phyloP scores from a whole-genome alignment of 768 basidiomycete species.

The Leccinum truebloodii region DNA sequence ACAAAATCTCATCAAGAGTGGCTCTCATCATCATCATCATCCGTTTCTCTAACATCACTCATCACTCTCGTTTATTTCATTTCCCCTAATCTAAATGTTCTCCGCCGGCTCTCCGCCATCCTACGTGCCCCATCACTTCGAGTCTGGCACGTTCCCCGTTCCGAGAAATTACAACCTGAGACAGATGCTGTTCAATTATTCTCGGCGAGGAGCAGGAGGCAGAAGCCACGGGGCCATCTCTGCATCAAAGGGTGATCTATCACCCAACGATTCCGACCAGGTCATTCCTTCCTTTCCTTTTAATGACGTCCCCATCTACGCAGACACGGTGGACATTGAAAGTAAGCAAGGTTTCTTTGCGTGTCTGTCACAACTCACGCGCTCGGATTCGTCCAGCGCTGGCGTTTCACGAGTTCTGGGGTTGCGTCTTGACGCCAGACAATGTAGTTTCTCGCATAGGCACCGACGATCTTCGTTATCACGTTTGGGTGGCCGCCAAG shows the following conservation, averaged over 20 bases:
- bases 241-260: background rate
- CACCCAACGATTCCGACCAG: constrained; percentile 12
- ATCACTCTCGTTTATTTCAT: constrained; percentile 1
- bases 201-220: background rate
- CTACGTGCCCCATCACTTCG: constrained; percentile 21
- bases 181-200: constrained; percentile 31
- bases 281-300: constrained; percentile 38
- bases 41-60: background rate
- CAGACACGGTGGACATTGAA: constrained; percentile 45
- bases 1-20: constrained; percentile 14
- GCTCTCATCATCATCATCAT: background rate
- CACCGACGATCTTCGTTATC: constrained; percentile 33
- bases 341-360: constrained; percentile 29
- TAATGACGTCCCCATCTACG: constrained; percentile 30
- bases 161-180: constrained; percentile 25
- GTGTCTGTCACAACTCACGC: background rate
- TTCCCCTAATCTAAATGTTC: background rate
- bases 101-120: constrained; percentile 4
- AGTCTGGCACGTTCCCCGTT: constrained; percentile 32
- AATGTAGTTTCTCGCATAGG: constrained; percentile 28
- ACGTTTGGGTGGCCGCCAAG: constrained; percentile 36
- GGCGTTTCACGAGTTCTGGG: constrained; percentile 35
- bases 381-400: constrained; percentile 24
- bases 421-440: constrained; percentile 36
- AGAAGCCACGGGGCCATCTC: constrained; percentile 1